A percentile compares a stretch with the other conserved stretches of the same genome.
Evolutionary conservation across 345 rosid genomes (phyloP).

Genomic region (Citrus cavaleriei): DNA sequence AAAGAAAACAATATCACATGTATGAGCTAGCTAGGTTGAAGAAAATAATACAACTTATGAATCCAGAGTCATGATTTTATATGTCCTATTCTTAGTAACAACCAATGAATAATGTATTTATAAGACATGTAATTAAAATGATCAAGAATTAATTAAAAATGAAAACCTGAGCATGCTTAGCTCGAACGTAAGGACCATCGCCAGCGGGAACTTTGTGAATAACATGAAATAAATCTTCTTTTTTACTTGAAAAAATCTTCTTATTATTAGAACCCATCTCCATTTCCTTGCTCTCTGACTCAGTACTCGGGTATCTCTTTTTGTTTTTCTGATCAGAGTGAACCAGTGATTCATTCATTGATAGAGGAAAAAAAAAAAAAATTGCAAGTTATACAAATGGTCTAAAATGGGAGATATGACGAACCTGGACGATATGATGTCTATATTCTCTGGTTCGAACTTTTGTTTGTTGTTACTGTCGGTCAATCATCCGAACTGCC

Average conservation of each 20-base stretch:
- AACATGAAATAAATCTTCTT: constrained; percentile 52
- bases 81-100: neutral
- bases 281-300: constrained; percentile 10
- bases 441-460: neutral
- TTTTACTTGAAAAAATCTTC: constrained; percentile 14
- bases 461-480: neutral
- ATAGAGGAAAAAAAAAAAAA: neutral
- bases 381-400: neutral
- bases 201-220: constrained; percentile 79
- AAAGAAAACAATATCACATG: no score
- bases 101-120: neutral
- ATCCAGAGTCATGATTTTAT: neutral
- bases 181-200: constrained; percentile 80
- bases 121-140: no score
- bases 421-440: neutral
- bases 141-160: neutral
- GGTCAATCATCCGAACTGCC: neutral
- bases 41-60: neutral
- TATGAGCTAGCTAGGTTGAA: neutral
- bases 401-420: no score
- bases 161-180: constrained; percentile 84
- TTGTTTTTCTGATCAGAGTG: neutral
- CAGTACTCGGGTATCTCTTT: neutral
- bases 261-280: constrained; percentile 24
- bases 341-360: no score